These are phyloP conservation scores for Puccinia triticina DNA, from an alignment of 1,284 basidiomycete genomes.

Conservation along the genomic window DNA sequence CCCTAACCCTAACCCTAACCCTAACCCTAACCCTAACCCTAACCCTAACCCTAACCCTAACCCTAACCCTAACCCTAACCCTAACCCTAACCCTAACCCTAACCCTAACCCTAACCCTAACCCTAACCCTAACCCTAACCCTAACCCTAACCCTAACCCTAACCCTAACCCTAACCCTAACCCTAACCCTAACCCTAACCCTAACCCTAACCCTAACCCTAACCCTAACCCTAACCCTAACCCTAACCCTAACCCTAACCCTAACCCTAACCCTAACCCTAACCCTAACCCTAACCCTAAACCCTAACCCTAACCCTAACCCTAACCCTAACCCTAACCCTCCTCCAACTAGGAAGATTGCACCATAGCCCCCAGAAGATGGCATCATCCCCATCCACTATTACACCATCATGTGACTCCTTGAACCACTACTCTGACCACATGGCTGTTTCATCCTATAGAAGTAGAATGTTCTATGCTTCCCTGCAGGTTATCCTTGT, in stretches of 20 bases:
- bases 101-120: background rate
- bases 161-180: slow-evolving; percentile 3
- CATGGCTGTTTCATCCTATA: too few species aligned
- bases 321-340: slow-evolving; percentile 35
- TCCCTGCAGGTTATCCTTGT: too few species aligned
- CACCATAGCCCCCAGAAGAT: too few species aligned
- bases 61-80: slow-evolving; percentile 6
- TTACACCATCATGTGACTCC: too few species aligned
- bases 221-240: slow-evolving; percentile 31
- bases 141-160: slow-evolving; percentile 3
- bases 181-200: slow-evolving; percentile 2
- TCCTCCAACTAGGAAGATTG: too few species aligned
- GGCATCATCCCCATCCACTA: too few species aligned
- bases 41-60: background rate
- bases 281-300: slow-evolving; percentile 35
- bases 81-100: background rate
- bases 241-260: slow-evolving; percentile 33
- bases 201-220: slow-evolving; percentile 26
- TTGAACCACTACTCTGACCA: too few species aligned
- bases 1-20: slow-evolving; percentile 26
- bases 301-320: slow-evolving; percentile 36
- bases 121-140: slow-evolving; percentile 3
- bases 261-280: slow-evolving; percentile 36
- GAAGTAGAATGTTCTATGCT: too few species aligned
- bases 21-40: slow-evolving; percentile 27